Evolutionary conservation across 179 eudicot genomes (phyloP).

Genomic region (Drosera spatulata): DNA sequence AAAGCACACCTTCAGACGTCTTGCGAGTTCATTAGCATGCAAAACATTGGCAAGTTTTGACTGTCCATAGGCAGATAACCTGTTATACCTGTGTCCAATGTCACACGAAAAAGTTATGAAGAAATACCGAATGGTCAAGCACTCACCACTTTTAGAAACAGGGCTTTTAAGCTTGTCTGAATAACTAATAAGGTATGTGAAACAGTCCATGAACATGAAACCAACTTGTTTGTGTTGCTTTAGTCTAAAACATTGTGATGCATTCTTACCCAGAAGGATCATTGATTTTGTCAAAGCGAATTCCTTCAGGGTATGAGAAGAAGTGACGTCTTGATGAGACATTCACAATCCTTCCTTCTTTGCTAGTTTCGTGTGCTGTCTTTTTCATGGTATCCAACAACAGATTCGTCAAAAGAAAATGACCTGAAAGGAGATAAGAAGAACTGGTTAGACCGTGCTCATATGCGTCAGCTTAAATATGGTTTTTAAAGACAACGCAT

Average conservation of each 20-base stretch:
- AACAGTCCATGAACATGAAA: too few relatives aligned
- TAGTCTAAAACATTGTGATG: too few relatives aligned
- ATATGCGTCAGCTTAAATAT: too few relatives aligned
- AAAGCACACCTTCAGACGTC: conserved; percentile 44
- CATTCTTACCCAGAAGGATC: conserved; percentile 42
- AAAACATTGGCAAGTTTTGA: conserved; percentile 68
- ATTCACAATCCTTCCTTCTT: conserved; percentile 79
- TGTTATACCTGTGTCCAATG: conserved; percentile 37
- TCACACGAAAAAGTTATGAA: neutral
- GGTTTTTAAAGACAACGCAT: too few relatives aligned
- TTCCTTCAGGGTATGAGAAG: conserved; percentile 50
- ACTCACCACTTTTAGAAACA: too few relatives aligned
- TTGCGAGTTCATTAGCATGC: conserved; percentile 21
- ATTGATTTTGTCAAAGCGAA: conserved; percentile 65
- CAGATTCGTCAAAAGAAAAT: conserved; percentile 71
- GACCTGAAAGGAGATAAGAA: conserved; percentile 35
- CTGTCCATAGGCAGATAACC: conserved; percentile 63
- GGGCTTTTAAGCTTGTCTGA: too few relatives aligned
- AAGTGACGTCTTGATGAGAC: conserved; percentile 74
- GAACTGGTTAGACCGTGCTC: too few relatives aligned
- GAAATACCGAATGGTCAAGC: too few relatives aligned
- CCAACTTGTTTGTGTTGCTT: too few relatives aligned
- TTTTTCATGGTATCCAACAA: conserved; percentile 73
- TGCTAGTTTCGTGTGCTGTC: conserved; percentile 40
- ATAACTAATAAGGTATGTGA: too few relatives aligned